Base-by-base conservation (phyloP, 805 yeast genomes). In the Metschnikowia proteae region DNA sequence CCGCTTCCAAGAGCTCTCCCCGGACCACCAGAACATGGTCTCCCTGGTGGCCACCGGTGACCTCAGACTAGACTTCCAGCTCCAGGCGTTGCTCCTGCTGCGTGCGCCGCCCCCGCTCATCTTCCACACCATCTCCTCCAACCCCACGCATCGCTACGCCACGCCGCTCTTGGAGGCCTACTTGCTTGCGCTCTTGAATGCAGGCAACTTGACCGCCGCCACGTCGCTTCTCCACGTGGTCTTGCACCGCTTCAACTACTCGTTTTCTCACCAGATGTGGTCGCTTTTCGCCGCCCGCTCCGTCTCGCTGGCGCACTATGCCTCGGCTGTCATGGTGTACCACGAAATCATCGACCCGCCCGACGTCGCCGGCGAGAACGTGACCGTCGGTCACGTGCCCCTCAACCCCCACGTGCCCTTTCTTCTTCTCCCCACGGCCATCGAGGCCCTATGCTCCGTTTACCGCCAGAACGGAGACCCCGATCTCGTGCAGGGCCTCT, bases 251-350 rank as follows among this genome's bases (percentile, higher is more conserved):
- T 48, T 54, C 4, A 31, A 32, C 2, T 59, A 61, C 42, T 45
- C 30, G 9, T 49, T 68, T 26, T 61, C 70, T 23, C 62, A 66
- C 50, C 70, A 71, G 48, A 32, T 66, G 26, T 73, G 76, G 76
- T 60, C 71, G 1, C 39, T 50, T 3, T 64, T 61, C 33, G 38
- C 66, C 0, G 50, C 64, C 7, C 43, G 62, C 28, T 65, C 65
- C 0, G 55, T 65, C 33, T 61, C 61, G 10, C 32, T 23, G 11
- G 50, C 58, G 8, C 59, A 68, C 51, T 60, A 64, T 45, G 48
- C 57, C 4, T 70, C 75, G 0, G 71, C 73, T 1, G 55, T 59
- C 4, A 47, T 70, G 39, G 58, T 70, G 1, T 73, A 64, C 50
- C 74, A 73, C 51, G 67, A 68, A 37, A 46, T 73, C 7, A 59